Percentiles rank a stretch among this genome's conserved stretches.
These are phyloP conservation scores for Cercospora canescens DNA, from an alignment of 2,329 filamentous ascomycete species.

Conservation along the genomic window DNA sequence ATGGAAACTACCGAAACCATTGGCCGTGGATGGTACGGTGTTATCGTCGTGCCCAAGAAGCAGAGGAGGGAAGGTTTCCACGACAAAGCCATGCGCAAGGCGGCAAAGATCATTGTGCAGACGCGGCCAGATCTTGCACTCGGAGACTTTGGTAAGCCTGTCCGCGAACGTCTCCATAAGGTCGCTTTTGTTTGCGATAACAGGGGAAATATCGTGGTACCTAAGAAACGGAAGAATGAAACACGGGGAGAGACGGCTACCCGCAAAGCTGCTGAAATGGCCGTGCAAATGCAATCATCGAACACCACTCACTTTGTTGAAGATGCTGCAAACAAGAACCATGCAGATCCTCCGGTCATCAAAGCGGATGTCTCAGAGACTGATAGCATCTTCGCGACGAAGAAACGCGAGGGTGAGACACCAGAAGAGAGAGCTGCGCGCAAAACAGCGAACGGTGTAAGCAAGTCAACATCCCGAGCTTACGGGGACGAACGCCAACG, in stretches of 20 bases:
- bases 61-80: neutral
- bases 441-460: neutral
- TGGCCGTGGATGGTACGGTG: neutral
- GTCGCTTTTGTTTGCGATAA: neutral
- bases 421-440: neutral
- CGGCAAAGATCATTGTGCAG: neutral
- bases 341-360: neutral
- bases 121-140: neutral
- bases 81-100: neutral
- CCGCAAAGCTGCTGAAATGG: neutral
- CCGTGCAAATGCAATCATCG: neutral
- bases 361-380: neutral
- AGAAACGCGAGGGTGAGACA: neutral
- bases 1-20: neutral
- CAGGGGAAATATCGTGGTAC: neutral
- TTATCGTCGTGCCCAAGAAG: conserved; percentile 1
- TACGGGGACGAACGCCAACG: neutral
- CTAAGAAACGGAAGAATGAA: neutral
- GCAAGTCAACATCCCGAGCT: neutral
- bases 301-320: neutral
- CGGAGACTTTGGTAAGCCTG: neutral
- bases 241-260: neutral
- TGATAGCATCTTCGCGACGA: neutral
- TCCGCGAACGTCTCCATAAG: neutral
- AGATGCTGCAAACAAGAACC: neutral